phyloP scores from a whole-genome alignment of 2,329 filamentous ascomycete genomes.

The Coleophoma crateriformis region DNA sequence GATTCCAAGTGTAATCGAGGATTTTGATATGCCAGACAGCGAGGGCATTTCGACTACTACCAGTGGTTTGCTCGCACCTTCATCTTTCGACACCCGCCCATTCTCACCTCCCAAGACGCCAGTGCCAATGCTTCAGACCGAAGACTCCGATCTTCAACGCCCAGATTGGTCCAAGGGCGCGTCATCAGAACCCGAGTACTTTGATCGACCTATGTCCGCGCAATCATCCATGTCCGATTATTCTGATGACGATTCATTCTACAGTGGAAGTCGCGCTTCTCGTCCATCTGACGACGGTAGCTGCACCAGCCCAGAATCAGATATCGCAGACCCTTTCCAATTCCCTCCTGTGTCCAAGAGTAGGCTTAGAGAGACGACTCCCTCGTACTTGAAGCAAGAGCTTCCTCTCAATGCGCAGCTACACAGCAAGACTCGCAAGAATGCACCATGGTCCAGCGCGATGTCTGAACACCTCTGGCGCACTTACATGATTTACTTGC shows the following conservation, averaged over 20 bases:
- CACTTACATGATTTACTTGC: conserved; percentile 58
- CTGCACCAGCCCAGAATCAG: conserved; percentile 45
- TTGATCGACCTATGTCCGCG: conserved; percentile 19
- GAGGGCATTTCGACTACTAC: conserved; percentile 8
- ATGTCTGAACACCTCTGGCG: conserved; percentile 64
- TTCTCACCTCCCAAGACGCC: conserved; percentile 55
- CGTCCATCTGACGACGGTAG: conserved; percentile 49
- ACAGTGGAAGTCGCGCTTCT: conserved; percentile 52
- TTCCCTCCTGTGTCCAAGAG: conserved; percentile 19
- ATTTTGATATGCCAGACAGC: conserved; percentile 20
- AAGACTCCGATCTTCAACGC: conserved; percentile 10
- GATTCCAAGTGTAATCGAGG: conserved; percentile 34
- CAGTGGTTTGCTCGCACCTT: conserved; percentile 16
- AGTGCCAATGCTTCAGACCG: conserved; percentile 28
- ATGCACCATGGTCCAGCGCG: conserved; percentile 56
- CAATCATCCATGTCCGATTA: conserved; percentile 38
- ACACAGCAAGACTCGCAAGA: conserved; percentile 22
- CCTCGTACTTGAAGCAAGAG: conserved; percentile 2
- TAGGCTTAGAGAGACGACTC: conserved; percentile 11
- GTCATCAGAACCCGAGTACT: conserved; percentile 13
- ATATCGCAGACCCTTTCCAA: conserved; percentile 29
- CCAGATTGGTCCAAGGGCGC: conserved; percentile 24
- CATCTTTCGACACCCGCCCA: conserved; percentile 6
- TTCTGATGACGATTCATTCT: conserved; percentile 51
- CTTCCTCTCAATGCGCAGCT: conserved; percentile 16